Evolutionary conservation across 768 basidiomycete species (phyloP).

Genomic region (Aureoboletus auriporus): DNA sequence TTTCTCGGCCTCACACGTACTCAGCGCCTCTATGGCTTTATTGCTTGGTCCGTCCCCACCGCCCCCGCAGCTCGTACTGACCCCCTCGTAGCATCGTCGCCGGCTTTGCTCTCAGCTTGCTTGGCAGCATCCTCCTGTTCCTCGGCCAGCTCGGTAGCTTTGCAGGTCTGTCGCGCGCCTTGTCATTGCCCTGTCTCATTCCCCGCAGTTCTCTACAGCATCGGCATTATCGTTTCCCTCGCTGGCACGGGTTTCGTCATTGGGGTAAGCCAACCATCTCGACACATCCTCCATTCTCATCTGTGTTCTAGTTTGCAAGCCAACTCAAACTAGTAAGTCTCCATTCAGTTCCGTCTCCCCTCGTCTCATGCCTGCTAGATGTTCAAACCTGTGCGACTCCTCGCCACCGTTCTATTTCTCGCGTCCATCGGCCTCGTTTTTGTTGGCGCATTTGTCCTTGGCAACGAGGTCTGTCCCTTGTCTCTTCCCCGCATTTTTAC

Average conservation of each 20-base stretch:
- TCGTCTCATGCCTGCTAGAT: constrained; percentile 47
- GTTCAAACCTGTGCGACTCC: constrained; percentile 90
- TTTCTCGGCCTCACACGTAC: constrained; percentile 74
- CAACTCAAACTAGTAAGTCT: constrained; percentile 73
- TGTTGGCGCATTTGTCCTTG: constrained; percentile 77
- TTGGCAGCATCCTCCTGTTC: constrained; percentile 78
- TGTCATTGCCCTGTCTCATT: not conserved
- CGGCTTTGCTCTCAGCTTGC: constrained; percentile 76
- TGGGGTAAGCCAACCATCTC: constrained; percentile 53
- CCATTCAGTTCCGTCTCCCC: not conserved
- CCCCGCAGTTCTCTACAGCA: constrained; percentile 65
- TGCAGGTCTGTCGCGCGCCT: constrained; percentile 51
- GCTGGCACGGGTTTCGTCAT: constrained; percentile 89
- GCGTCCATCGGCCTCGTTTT: constrained; percentile 80
- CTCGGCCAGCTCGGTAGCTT: constrained; percentile 66
- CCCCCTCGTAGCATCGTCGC: constrained; percentile 50
- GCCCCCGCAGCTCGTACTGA: not conserved
- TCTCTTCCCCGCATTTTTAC: not conserved
- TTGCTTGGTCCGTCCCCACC: constrained; percentile 58
- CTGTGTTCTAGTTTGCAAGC: constrained; percentile 55
- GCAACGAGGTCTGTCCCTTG: constrained; percentile 51
- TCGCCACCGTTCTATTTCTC: constrained; percentile 77
- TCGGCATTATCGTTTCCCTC: constrained; percentile 81
- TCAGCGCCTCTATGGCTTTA: constrained; percentile 83
- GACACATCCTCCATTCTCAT: not conserved